These are phyloP conservation scores for Coprinopsis marcescibilis DNA, from an alignment of 768 basidiomycete genomes.

Conservation along the genomic window DNA sequence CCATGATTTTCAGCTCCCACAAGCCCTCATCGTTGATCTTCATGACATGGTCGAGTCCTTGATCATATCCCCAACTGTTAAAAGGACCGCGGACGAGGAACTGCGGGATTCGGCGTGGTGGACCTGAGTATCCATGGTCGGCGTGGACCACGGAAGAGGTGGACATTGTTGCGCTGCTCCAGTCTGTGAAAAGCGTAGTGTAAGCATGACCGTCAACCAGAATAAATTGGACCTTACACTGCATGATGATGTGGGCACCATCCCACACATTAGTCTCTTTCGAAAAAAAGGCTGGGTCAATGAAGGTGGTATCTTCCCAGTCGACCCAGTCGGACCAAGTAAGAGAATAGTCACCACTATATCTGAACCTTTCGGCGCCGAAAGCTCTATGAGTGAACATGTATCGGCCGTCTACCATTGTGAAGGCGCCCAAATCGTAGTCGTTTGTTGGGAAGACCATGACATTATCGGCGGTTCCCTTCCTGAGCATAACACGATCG, in stretches of 20 bases:
- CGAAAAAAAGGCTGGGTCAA: constrained; percentile 54
- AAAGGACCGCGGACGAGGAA: constrained; percentile 84
- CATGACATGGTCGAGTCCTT: constrained; percentile 72
- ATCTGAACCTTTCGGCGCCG: constrained; percentile 85
- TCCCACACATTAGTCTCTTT: constrained; percentile 59
- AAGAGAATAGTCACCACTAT: constrained; percentile 80
- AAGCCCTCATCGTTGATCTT: constrained; percentile 51
- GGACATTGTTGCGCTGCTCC: constrained; percentile 63
- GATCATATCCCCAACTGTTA: constrained; percentile 90
- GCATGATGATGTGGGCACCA: constrained; percentile 82
- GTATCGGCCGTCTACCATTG: constrained; percentile 56
- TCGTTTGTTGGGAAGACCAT: constrained; percentile 86
- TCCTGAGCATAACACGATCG: constrained; percentile 78
- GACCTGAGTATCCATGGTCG: constrained; percentile 54
- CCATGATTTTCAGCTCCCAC: constrained; percentile 89
- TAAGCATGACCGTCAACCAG: constrained; percentile 1
- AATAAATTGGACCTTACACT: constrained; percentile 51
- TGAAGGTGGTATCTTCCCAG: constrained; percentile 70
- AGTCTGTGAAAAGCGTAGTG: constrained; percentile 47
- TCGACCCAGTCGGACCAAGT: constrained; percentile 77
- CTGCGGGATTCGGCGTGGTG: constrained; percentile 76
- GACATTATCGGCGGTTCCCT: constrained; percentile 67
- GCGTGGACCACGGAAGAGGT: constrained; percentile 69
- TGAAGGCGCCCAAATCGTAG: constrained; percentile 61
- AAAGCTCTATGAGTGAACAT: constrained; percentile 76